phyloP scores from a whole-genome alignment of 345 rosid species.

The Eucalyptus sideroxylon region DNA sequence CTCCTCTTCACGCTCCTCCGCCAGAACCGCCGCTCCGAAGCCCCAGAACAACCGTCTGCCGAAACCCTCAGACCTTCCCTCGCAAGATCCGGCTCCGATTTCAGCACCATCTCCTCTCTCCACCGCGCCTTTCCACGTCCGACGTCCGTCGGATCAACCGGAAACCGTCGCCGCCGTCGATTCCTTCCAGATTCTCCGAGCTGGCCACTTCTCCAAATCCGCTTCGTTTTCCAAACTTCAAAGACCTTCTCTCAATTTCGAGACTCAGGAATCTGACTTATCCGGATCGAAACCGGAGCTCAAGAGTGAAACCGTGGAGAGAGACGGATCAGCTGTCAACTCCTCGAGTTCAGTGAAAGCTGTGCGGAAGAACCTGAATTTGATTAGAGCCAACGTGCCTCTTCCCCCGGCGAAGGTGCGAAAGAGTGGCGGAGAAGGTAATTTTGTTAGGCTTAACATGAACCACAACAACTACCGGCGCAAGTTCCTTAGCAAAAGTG shows the following conservation, averaged over 20 bases:
- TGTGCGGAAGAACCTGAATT: slow-evolving; percentile 30
- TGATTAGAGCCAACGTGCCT: slow-evolving; percentile 26
- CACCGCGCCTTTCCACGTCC: slow-evolving; percentile 12
- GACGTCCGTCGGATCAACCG: slow-evolving; percentile 43
- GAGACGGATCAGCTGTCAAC: neutral
- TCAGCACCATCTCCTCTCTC: neutral
- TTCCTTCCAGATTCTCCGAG: slow-evolving; percentile 35
- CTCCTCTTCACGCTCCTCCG: neutral
- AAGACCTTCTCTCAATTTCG: slow-evolving; percentile 31
- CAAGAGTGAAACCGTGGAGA: neutral
- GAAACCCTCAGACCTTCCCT: neutral
- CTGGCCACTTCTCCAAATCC: slow-evolving; percentile 42
- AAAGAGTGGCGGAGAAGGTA: slow-evolving; percentile 55
- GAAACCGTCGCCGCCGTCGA: neutral
- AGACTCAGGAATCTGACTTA: neutral
- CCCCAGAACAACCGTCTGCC: slow-evolving; percentile 7
- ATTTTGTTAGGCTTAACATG: slow-evolving; percentile 74
- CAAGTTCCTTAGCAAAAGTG: slow-evolving; percentile 45
- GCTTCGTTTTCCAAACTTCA: slow-evolving; percentile 55
- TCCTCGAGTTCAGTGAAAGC: neutral
- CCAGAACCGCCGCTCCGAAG: slow-evolving; percentile 8
- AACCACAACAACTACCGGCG: slow-evolving; percentile 26
- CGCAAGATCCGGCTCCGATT: neutral
- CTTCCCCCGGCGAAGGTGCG: slow-evolving; percentile 39
- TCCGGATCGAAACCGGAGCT: neutral